Conservation (phyloP, 2,329 filamentous ascomycete genomes). For the Curvularia eragrostidis region DNA sequence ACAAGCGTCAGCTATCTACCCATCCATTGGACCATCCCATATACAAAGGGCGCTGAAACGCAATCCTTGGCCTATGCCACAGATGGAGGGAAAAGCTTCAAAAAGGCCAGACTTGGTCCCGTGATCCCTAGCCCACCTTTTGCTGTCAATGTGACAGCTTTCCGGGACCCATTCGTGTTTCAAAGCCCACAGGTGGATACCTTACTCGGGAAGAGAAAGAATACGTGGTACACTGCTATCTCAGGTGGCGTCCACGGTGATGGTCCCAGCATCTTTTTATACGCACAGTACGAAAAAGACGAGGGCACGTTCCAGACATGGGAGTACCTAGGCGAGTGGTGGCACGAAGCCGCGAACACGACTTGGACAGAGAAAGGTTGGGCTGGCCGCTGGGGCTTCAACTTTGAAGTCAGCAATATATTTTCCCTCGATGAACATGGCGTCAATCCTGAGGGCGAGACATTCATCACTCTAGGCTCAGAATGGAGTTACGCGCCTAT, state of each 20-base stretch:
- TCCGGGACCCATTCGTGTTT: conserved; percentile 54
- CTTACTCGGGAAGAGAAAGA: conserved; percentile 42
- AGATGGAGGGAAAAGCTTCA: conserved; percentile 52
- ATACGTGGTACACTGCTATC: conserved; percentile 51
- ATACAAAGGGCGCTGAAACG: conserved; percentile 56
- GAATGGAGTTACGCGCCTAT: conserved; percentile 55
- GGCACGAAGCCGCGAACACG: conserved; percentile 48
- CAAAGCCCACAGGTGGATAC: conserved; percentile 49
- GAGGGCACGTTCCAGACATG: conserved; percentile 48
- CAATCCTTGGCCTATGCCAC: conserved; percentile 54
- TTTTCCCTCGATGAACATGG: conserved; percentile 52
- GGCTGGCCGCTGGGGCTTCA: conserved; percentile 47
- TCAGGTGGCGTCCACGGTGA: conserved; percentile 51
- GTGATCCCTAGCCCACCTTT: conserved; percentile 51
- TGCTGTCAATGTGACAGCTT: conserved; percentile 53
- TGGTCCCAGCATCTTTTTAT: conserved; percentile 52
- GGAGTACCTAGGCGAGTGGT: conserved; percentile 50
- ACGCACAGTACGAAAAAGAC: conserved; percentile 45
- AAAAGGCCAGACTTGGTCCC: conserved; percentile 49
- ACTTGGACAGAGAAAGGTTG: conserved; percentile 32
- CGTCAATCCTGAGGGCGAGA: conserved; percentile 50
- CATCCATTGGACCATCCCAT: conserved; percentile 56
- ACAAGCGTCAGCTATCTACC: conserved; percentile 55
- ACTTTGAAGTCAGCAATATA: conserved; percentile 56
- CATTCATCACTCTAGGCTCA: conserved; percentile 52